A percentile compares a stretch with the other conserved stretches of the same genome.
Conservation (phyloP, 2,329 filamentous ascomycete genomes). For the Ascochyta lentis region DNA sequence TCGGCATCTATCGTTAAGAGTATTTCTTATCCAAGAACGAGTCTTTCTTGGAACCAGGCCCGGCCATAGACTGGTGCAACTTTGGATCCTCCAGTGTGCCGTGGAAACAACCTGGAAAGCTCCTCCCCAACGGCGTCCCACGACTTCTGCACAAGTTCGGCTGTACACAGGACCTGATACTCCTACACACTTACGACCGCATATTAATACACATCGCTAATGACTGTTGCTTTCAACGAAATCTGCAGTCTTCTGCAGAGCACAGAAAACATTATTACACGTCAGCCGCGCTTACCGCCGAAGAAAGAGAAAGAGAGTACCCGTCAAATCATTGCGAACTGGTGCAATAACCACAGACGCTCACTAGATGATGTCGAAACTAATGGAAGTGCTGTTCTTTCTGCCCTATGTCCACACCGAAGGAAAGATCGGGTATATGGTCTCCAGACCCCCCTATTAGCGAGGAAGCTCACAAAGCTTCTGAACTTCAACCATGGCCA, state of each 20-base stretch:
- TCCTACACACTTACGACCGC: background rate
- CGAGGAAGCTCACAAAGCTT: slow-evolving; percentile 70
- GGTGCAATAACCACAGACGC: slow-evolving; percentile 72
- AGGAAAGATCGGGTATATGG: slow-evolving; percentile 80
- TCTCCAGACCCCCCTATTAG: slow-evolving; percentile 67
- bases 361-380: slow-evolving; percentile 64
- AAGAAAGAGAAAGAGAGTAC: slow-evolving; percentile 34
- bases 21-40: background rate
- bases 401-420: slow-evolving; percentile 76
- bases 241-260: slow-evolving; percentile 77
- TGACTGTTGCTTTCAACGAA: slow-evolving; percentile 72
- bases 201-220: slow-evolving; percentile 40
- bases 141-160: background rate
- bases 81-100: background rate
- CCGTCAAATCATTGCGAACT: slow-evolving; percentile 60
- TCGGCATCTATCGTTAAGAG: background rate
- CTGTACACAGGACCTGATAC: background rate
- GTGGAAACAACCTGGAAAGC: background rate
- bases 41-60: background rate
- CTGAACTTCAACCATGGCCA: slow-evolving; percentile 70
- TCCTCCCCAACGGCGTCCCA: background rate
- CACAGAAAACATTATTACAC: slow-evolving; percentile 61
- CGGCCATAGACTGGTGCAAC: background rate
- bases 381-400: slow-evolving; percentile 70
- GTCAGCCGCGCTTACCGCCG: slow-evolving; percentile 50